A percentile compares a stretch with the other conserved stretches of the same genome.
Evolutionary conservation across 345 rosid species (phyloP).

Genomic region (Trapa bicornis): DNA sequence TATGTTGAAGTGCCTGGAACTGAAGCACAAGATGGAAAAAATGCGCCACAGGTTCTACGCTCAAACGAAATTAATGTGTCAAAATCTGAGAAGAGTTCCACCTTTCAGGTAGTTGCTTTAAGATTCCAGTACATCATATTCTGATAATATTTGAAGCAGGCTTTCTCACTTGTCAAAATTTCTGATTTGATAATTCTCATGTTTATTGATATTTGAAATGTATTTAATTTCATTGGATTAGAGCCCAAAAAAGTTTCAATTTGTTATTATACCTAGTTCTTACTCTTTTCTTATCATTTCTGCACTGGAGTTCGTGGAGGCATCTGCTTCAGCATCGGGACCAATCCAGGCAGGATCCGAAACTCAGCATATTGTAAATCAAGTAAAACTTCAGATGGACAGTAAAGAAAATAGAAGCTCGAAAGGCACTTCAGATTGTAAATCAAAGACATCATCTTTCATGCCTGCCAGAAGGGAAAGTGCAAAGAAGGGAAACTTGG

Average conservation of each 20-base stretch:
- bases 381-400: slow-evolving; percentile 28
- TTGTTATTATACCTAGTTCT: background rate
- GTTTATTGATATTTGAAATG: slow-evolving; percentile 2
- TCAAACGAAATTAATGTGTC: slow-evolving; percentile 23
- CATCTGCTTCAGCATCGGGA: slow-evolving; percentile 39
- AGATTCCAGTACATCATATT: slow-evolving; percentile 27
- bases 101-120: slow-evolving; percentile 31
- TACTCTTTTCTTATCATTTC: background rate
- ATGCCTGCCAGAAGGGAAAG: slow-evolving; percentile 49
- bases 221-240: background rate
- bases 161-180: background rate
- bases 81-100: slow-evolving; percentile 39
- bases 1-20: background rate
- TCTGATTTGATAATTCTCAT: background rate
- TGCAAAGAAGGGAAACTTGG: slow-evolving; percentile 41
- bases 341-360: slow-evolving; percentile 29
- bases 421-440: slow-evolving; percentile 58
- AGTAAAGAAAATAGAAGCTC: slow-evolving; percentile 21
- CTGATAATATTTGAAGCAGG: slow-evolving; percentile 31
- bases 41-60: slow-evolving; percentile 13
- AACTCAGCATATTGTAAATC: slow-evolving; percentile 22
- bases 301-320: slow-evolving; percentile 41
- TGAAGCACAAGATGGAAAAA: slow-evolving; percentile 4
- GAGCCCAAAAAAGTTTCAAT: background rate
- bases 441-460: slow-evolving; percentile 49